Evolutionary conservation across 257 asterid species (phyloP), one percentile per base, ranked within the genome.

Genomic region (Solanum lignicaule): DNA sequence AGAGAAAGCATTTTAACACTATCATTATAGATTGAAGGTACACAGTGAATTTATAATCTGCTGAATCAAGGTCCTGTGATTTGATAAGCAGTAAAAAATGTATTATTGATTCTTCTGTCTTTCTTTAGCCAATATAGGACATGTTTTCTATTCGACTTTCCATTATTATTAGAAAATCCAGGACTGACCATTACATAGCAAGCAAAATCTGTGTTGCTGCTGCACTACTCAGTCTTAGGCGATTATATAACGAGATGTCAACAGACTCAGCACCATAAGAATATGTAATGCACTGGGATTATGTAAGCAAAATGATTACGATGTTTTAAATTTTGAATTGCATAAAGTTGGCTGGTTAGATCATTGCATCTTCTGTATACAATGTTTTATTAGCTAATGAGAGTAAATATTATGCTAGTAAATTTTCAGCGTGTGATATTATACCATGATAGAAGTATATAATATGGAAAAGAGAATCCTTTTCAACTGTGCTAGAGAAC

Each of bases 21-120:
- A 94, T 97, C 91, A 83, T 94, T 83, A 93, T 97, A 87, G 89
- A 94, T 89, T 97, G 91, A 95, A 93, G 94, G 95, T 94, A 89
- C 46, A 43, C 65, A 69, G 73, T 71, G 39, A 62, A 35, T 83
- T 71, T 11, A 48, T 43, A 15, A 35, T 71, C 65, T 27, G 65
- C 55, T 25, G 46, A 52, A 13, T 88, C 72, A 46, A 83, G 31
- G 23, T 75, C 78, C 55, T 25, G 3, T 38, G 87, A 82, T 82
- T 31, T 5, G 29, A 82, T 52, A 20, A 82, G 66, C 69, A 20
- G 69, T 82, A 48, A 48, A 76, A 81, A 48, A 46, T 81, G 86
- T 14, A 29, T 46, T 46, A 82, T 82, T 48, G 31, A 4, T 48
- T 21, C 66, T 38, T 79, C 66, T 52, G 55, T 48, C 41, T 86